Conservation (phyloP, 805 yeast genomes). For the Ogataea nakhonphanomensis region DNA sequence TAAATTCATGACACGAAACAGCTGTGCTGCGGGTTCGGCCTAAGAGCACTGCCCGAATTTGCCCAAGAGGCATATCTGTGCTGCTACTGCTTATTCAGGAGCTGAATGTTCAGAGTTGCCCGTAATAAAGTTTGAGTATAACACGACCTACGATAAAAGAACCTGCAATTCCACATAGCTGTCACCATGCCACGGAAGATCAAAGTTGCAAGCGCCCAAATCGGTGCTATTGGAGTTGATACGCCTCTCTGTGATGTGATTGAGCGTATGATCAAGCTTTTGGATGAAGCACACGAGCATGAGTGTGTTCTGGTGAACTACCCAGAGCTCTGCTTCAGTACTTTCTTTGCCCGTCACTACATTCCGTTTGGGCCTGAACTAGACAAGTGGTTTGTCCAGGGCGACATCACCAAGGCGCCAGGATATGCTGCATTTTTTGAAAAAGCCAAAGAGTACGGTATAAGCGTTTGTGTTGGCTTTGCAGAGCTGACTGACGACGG, state of each 20-base stretch:
- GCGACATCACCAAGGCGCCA: constrained; percentile 32
- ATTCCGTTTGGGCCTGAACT: constrained; percentile 34
- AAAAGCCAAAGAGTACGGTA: constrained; percentile 28
- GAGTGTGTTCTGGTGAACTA: constrained; percentile 35
- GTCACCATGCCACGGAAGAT: no score
- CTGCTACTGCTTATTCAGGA: no score
- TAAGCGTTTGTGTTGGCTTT: constrained; percentile 36
- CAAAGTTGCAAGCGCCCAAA: constrained; percentile 32
- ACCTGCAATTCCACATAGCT: no score
- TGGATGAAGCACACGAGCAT: constrained; percentile 22
- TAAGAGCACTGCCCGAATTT: no score
- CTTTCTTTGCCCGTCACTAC: constrained; percentile 36
- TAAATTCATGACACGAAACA: no score
- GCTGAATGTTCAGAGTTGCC: no score
- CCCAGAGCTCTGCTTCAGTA: constrained; percentile 35
- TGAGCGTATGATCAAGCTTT: constrained; percentile 25
- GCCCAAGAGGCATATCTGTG: no score
- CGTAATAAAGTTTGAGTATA: no score
- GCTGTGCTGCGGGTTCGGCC: no score
- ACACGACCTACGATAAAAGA: no score
- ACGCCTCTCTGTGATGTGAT: constrained; percentile 32
- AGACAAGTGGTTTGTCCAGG: constrained; percentile 34
- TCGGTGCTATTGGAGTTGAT: constrained; percentile 33
- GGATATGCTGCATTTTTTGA: constrained; percentile 35
- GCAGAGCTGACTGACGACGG: constrained; percentile 39